These are phyloP conservation scores for Apiotrichum sp. DNA, from an alignment of 1,284 basidiomycete species.

Conservation along the genomic window DNA sequence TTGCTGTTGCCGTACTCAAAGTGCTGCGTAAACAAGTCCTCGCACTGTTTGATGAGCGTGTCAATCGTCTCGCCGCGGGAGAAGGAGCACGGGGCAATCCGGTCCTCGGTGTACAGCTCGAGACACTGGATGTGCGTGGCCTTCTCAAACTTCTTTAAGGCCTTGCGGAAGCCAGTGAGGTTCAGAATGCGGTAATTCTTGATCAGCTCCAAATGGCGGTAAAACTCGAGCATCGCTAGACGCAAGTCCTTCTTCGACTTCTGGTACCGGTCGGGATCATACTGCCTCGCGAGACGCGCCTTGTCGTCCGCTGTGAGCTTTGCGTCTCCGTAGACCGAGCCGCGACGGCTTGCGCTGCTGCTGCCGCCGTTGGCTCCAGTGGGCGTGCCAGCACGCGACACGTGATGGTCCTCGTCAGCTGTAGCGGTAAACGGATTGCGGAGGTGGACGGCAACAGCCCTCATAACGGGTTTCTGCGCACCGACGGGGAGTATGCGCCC, in stretches of 20 bases:
- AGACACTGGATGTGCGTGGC: slow-evolving; percentile 57
- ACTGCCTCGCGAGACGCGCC: slow-evolving; percentile 18
- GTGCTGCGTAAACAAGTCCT: slow-evolving; percentile 62
- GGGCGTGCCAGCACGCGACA: not conserved
- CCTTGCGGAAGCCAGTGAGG: slow-evolving; percentile 82
- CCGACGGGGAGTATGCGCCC: slow-evolving; percentile 22
- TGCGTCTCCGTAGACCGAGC: not conserved
- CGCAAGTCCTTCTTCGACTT: slow-evolving; percentile 75
- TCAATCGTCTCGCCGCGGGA: slow-evolving; percentile 56
- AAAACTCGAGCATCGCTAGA: slow-evolving; percentile 76
- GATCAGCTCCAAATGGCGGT: slow-evolving; percentile 68
- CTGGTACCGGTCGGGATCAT: slow-evolving; percentile 72
- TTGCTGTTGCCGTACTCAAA: slow-evolving; percentile 83
- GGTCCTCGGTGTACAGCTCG: slow-evolving; percentile 68
- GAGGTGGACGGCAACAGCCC: slow-evolving; percentile 55
- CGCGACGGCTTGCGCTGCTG: not conserved
- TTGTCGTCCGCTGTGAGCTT: not conserved
- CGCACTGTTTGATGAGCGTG: slow-evolving; percentile 65
- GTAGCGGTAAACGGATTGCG: slow-evolving; percentile 17
- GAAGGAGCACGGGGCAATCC: slow-evolving; percentile 52
- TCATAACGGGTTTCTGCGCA: not conserved
- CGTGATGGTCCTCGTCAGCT: not conserved
- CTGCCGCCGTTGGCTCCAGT: not conserved
- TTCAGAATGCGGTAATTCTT: slow-evolving; percentile 85
- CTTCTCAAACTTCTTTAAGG: slow-evolving; percentile 91